Conservation (phyloP, 2,329 filamentous ascomycete species). For the Didymella glomerata region DNA sequence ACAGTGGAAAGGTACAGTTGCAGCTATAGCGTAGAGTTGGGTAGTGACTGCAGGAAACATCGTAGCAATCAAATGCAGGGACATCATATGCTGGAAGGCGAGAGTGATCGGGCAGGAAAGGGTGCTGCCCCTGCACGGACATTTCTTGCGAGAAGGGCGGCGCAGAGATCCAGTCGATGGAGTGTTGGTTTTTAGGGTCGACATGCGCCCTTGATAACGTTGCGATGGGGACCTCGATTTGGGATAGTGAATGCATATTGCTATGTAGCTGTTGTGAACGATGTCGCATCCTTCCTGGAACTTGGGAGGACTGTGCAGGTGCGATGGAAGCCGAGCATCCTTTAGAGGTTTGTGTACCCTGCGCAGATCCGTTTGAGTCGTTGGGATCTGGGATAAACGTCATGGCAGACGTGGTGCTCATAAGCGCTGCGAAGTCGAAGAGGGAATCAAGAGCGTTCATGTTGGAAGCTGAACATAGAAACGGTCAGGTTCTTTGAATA, state of each 20-base stretch:
- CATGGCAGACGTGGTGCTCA: slow-evolving; percentile 15
- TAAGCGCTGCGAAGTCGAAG: slow-evolving; percentile 24
- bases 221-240: not conserved
- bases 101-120: not conserved
- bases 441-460: slow-evolving; percentile 34
- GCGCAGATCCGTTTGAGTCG: not conserved
- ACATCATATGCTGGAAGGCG: not conserved
- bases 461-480: not conserved
- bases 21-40: not conserved
- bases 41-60: not conserved
- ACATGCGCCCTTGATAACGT: not conserved
- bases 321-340: not conserved
- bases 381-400: not conserved
- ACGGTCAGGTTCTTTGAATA: not conserved
- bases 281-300: not conserved
- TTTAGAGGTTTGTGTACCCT: not conserved
- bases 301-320: not conserved
- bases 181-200: not conserved
- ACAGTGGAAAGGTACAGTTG: too few relatives aligned
- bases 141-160: not conserved
- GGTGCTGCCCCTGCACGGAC: not conserved
- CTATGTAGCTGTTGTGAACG: not conserved
- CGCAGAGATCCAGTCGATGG: not conserved
- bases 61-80: too few relatives aligned
- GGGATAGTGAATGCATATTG: not conserved